Conservation (phyloP, 164 flowering plant species). For the Hamamelis virginiana region DNA sequence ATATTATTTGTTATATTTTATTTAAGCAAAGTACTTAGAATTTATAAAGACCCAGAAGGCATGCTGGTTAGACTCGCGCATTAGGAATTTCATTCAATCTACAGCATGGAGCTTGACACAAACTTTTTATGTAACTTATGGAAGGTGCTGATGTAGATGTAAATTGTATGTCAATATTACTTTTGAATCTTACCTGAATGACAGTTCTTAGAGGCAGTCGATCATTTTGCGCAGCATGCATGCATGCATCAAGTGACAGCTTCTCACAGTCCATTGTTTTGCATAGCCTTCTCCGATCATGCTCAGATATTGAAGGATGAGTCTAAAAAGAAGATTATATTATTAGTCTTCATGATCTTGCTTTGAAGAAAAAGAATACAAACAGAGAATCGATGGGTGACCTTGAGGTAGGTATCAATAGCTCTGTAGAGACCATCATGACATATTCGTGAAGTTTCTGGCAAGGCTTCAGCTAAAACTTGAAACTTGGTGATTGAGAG, state of each 20-base stretch:
- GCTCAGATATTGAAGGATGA: slow-evolving; percentile 69
- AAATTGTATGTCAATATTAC: background rate
- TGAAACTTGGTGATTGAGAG: slow-evolving; percentile 68
- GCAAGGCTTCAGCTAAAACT: slow-evolving; percentile 64
- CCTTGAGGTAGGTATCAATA: slow-evolving; percentile 88
- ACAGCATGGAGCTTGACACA: no score
- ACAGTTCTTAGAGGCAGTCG: slow-evolving; percentile 73
- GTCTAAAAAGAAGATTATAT: slow-evolving; percentile 33
- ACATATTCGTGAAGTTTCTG: slow-evolving; percentile 57
- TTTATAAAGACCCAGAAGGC: no score
- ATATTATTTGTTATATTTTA: no score
- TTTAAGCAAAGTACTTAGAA: no score
- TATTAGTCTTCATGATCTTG: slow-evolving; percentile 4
- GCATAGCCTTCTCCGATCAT: slow-evolving; percentile 72
- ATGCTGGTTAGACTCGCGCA: no score
- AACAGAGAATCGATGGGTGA: slow-evolving; percentile 8
- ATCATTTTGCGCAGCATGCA: slow-evolving; percentile 91
- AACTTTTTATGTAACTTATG: background rate
- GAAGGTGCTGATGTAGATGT: background rate
- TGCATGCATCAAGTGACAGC: slow-evolving; percentile 81
- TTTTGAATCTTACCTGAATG: slow-evolving; percentile 54
- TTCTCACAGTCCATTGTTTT: slow-evolving; percentile 70
- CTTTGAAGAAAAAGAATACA: background rate
- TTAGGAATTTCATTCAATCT: no score
- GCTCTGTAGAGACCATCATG: slow-evolving; percentile 91